phyloP scores from a whole-genome alignment of 805 yeast species.

The Saccharomyces mikatae region DNA sequence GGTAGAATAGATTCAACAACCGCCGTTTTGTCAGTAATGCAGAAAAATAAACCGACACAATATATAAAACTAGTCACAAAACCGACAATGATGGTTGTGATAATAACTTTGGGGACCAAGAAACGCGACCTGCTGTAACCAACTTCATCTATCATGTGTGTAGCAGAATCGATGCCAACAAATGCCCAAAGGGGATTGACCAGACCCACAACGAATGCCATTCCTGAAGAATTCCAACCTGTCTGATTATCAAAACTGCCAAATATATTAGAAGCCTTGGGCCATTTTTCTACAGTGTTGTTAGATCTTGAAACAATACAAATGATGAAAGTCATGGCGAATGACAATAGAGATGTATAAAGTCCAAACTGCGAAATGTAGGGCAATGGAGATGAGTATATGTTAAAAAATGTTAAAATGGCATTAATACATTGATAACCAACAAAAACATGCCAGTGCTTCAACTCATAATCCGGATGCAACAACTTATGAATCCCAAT shows the following conservation, averaged over 20 bases:
- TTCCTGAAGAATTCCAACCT: conserved; percentile 52
- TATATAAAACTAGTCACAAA: conserved; percentile 50
- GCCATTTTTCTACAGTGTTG: conserved; percentile 30
- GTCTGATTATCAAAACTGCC: conserved; percentile 45
- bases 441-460: conserved; percentile 51
- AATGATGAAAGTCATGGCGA: conserved; percentile 44
- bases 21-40: conserved; percentile 43
- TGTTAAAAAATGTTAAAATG: conserved; percentile 38
- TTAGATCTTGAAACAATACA: conserved; percentile 47
- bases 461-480: conserved; percentile 29
- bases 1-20: conserved; percentile 46
- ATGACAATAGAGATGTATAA: conserved; percentile 45
- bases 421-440: conserved; percentile 40
- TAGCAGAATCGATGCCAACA: conserved; percentile 61
- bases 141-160: conserved; percentile 62
- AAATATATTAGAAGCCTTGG: conserved; percentile 46
- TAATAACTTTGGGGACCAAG: conserved; percentile 53
- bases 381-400: conserved; percentile 48
- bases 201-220: conserved; percentile 63
- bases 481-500: conserved; percentile 43
- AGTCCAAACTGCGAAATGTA: conserved; percentile 41
- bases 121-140: conserved; percentile 21
- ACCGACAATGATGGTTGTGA: conserved; percentile 58
- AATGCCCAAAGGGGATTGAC: conserved; percentile 66
- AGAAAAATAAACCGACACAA: conserved; percentile 45